A percentile compares a stretch with the other conserved stretches of the same genome.
Conservation (phyloP, 208 protist species). For the Leishmania guyanensis region DNA sequence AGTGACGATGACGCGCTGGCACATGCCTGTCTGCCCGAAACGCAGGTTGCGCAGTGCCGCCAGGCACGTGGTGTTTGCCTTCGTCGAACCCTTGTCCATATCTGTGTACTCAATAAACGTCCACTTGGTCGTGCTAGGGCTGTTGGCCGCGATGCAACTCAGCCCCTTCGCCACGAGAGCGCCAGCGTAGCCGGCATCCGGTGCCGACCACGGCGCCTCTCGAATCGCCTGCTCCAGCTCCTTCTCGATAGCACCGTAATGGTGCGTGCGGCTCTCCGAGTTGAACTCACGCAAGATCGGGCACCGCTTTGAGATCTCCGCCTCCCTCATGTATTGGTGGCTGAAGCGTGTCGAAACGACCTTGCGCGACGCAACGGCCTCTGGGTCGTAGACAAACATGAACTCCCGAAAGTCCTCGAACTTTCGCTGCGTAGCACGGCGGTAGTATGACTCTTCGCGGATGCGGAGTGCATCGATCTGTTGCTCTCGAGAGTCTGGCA, state of each 20-base stretch:
- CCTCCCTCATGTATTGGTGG: conserved; percentile 68
- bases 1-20: conserved; percentile 64
- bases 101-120: conserved; percentile 82
- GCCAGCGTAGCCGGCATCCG: conserved; percentile 59
- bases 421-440: conserved; percentile 67
- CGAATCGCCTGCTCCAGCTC: conserved; percentile 37
- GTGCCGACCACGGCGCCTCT: conserved; percentile 45
- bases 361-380: conserved; percentile 56
- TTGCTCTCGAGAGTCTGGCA: conserved; percentile 36
- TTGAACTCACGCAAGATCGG: conserved; percentile 62
- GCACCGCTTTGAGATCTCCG: conserved; percentile 63
- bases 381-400: conserved; percentile 76
- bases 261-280: conserved; percentile 46
- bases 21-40: conserved; percentile 72
- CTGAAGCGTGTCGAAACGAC: conserved; percentile 61
- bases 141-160: conserved; percentile 52
- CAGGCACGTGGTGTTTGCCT: conserved; percentile 39
- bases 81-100: conserved; percentile 28
- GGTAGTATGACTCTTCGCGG: conserved; percentile 54
- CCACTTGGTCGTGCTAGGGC: conserved; percentile 77
- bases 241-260: conserved; percentile 46
- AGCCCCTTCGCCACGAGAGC: conserved; percentile 66
- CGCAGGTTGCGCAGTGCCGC: conserved; percentile 67
- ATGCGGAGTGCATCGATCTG: conserved; percentile 52
- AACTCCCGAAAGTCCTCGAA: conserved; percentile 84